Evolutionary conservation across 371 early-diverging fungal species (phyloP).

Genomic region (Funneliformis caledonium): DNA sequence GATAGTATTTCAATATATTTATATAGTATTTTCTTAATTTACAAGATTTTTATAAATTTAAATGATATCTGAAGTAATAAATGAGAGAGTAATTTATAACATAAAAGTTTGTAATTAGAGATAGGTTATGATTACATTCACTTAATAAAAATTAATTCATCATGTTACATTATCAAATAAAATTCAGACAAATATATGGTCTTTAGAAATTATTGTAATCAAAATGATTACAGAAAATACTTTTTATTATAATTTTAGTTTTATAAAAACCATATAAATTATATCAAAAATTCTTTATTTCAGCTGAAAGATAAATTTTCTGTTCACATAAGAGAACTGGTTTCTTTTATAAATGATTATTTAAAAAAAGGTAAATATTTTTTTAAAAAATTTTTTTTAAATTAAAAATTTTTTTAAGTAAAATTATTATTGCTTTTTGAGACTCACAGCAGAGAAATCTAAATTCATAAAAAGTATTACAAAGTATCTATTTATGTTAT

Average conservation of each 20-base stretch:
- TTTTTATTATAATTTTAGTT: slow-evolving; percentile 91
- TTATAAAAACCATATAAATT: slow-evolving; percentile 86
- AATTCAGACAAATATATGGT: slow-evolving; percentile 86
- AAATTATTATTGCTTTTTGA: slow-evolving; percentile 40
- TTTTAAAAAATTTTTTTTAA: background rate
- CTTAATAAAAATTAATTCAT: background rate
- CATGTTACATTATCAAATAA: background rate
- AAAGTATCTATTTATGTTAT: slow-evolving; percentile 26
- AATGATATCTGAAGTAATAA: slow-evolving; percentile 92
- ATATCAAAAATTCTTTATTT: slow-evolving; percentile 77
- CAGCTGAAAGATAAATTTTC: slow-evolving; percentile 76
- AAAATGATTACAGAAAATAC: slow-evolving; percentile 96
- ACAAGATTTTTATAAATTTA: slow-evolving; percentile 56
- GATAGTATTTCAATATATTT: background rate
- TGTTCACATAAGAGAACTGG: slow-evolving; percentile 86
- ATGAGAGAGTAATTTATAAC: slow-evolving; percentile 80
- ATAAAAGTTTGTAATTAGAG: slow-evolving; percentile 40
- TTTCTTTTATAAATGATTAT: slow-evolving; percentile 79
- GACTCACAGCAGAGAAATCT: slow-evolving; percentile 64
- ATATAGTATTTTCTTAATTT: background rate
- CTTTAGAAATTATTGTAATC: slow-evolving; percentile 94
- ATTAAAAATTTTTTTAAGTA: background rate
- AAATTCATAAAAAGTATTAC: slow-evolving; percentile 57
- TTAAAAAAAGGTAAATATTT: slow-evolving; percentile 70
- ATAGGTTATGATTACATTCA: background rate